Evolutionary conservation across 352 stramenopile species (phyloP).

Genomic region (Pythium guiyangense): DNA sequence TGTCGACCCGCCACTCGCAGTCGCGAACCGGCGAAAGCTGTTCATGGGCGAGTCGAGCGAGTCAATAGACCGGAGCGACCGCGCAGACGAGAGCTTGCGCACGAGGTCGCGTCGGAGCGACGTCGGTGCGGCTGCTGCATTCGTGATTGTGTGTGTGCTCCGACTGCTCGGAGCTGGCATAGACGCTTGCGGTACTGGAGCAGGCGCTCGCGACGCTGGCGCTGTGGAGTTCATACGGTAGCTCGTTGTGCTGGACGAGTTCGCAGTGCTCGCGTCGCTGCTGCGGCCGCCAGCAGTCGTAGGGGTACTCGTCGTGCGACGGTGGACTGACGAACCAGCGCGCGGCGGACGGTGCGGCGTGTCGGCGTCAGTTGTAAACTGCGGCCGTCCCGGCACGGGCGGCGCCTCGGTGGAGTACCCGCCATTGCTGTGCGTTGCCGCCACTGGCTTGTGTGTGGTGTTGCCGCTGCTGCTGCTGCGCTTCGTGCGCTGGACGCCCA

Average conservation of each 20-base stretch:
- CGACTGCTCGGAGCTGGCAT: no score
- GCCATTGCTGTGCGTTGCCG: no score
- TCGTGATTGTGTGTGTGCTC: no score
- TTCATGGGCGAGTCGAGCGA: slow-evolving; percentile 8
- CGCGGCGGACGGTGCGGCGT: not conserved
- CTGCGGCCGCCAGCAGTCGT: not conserved
- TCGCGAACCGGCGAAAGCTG: not conserved
- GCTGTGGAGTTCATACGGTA: not conserved
- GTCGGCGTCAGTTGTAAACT: slow-evolving; percentile 10
- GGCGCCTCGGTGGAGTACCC: not conserved
- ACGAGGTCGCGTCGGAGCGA: slow-evolving; percentile 9
- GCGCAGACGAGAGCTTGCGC: slow-evolving; percentile 11
- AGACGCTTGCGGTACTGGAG: not conserved
- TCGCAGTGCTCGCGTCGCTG: not conserved
- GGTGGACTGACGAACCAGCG: not conserved
- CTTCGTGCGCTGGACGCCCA: not conserved
- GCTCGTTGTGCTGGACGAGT: not conserved
- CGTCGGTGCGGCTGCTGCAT: not conserved
- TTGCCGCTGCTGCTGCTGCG: not conserved
- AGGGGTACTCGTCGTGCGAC: not conserved
- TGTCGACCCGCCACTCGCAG: not conserved
- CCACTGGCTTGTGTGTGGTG: no score
- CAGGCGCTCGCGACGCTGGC: not conserved
- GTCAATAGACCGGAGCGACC: slow-evolving; percentile 8
- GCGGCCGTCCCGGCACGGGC: not conserved